Evolutionary conservation across 306 rosid species (phyloP).

Genomic region (Hippophae tibetana): DNA sequence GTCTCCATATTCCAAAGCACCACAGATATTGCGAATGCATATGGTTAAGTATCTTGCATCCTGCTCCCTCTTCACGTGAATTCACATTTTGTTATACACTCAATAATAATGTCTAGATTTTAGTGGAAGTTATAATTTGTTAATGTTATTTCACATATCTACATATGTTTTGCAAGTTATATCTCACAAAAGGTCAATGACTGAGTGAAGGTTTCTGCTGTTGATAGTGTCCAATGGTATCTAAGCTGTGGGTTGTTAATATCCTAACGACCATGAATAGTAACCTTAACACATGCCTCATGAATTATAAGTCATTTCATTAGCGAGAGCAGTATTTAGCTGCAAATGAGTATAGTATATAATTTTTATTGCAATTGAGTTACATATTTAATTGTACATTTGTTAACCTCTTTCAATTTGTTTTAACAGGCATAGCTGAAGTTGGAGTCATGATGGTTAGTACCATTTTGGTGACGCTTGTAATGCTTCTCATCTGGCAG

Average conservation of each 20-base stretch:
- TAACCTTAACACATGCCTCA: background rate
- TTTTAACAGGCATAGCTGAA: constrained; percentile 85
- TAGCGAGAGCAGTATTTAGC: background rate
- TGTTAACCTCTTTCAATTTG: constrained; percentile 20
- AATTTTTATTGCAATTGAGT: too few relatives aligned
- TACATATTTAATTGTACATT: background rate
- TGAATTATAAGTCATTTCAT: background rate
- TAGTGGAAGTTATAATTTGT: background rate
- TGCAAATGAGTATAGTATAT: background rate
- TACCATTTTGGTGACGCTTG: constrained; percentile 81
- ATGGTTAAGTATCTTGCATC: constrained; percentile 45
- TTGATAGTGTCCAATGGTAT: background rate
- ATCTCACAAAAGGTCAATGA: too few relatives aligned
- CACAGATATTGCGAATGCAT: constrained; percentile 92
- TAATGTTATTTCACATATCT: background rate
- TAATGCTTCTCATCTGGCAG: constrained; percentile 92
- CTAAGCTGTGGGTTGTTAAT: background rate
- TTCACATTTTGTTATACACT: background rate
- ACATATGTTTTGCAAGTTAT: too few relatives aligned
- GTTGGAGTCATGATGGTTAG: constrained; percentile 97
- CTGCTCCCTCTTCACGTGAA: constrained; percentile 11
- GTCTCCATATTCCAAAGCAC: constrained; percentile 76
- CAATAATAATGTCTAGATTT: too few relatives aligned
- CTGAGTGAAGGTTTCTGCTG: background rate
- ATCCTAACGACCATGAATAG: background rate